A percentile compares a stretch with the other conserved stretches of the same genome.
These are phyloP conservation scores for Conticribra weissflogii DNA, from an alignment of 108 stramenopile genomes.

Conservation along the genomic window DNA sequence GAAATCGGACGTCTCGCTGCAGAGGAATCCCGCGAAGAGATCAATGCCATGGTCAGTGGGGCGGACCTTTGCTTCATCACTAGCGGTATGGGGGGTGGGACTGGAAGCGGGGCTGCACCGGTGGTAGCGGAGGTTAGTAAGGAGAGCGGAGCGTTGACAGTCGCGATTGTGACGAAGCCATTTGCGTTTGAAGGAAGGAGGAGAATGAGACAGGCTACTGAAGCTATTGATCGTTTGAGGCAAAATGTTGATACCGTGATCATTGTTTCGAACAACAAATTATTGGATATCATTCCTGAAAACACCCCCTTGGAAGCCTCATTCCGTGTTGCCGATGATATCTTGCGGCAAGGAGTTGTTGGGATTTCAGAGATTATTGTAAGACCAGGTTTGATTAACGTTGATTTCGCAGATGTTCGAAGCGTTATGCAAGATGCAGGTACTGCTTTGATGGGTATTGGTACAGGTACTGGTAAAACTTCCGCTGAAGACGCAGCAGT, in stretches of 20 bases:
- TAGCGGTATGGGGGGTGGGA: constrained; percentile 90
- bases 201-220: constrained; percentile 86
- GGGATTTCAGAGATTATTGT: constrained; percentile 95
- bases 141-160: constrained; percentile 80
- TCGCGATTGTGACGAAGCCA: constrained; percentile 89
- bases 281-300: constrained; percentile 91
- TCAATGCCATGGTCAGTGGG: constrained; percentile 73
- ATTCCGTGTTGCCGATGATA: constrained; percentile 92
- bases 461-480: constrained; percentile 80
- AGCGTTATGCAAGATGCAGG: constrained; percentile 92
- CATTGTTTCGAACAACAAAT: constrained; percentile 92
- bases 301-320: constrained; percentile 89
- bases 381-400: constrained; percentile 89
- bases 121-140: constrained; percentile 82
- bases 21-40: constrained; percentile 79
- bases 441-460: constrained; percentile 93
- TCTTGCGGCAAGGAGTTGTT: constrained; percentile 91
- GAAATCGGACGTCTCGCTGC: constrained; percentile 84
- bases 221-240: constrained; percentile 73
- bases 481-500: constrained; percentile 90
- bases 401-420: constrained; percentile 94
- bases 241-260: constrained; percentile 92
- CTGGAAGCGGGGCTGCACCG: constrained; percentile 87
- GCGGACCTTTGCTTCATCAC: constrained; percentile 91
- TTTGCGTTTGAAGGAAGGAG: constrained; percentile 92